Base-by-base conservation (phyloP, 768 basidiomycete species). In the Termitomyces sp. region DNA sequence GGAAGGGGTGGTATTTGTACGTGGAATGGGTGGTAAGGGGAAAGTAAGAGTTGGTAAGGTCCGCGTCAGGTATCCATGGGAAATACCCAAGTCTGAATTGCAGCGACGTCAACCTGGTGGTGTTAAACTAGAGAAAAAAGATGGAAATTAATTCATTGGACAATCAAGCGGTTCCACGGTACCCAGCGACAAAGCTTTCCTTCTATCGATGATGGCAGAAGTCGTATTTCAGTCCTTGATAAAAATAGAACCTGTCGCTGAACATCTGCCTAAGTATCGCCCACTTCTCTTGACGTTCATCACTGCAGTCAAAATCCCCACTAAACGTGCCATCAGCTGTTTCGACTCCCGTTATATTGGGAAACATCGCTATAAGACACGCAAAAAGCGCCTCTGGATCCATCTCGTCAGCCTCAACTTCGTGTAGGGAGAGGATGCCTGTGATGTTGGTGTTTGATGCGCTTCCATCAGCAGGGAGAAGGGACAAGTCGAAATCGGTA, bases 361-460 rank as follows among this genome's bases (percentile, higher is more conserved):
- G 48, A 33, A 57, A 57, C 47, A 57, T 57, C 27, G 56, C 37
- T 18, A 6, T 39, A 15, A 57, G 36, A n/a, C 56, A 57, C 2
- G 48, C 36, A 24, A 57, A 57, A 31, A 57, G 8, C 11, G 22
- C 30, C 0, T 44, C 9, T 11, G 56, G 48, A 51, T 48, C 37
- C 48, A 57, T 57, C 20, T 24, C 5, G 16, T 47, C 37, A 20
- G 18, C 45, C 24, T 30, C 27, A 13, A 15, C 44, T 45, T 55
- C 16, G 15, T 50, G 57, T 6, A 58, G 16, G 18, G 18, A 58
- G 18, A 58, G 20, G 1, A 11, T 20, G 0, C 49, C 57, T 8
- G 13, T 58, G 18, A 58, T 34, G 1, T 24, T 36, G 20, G 30
- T 31, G 8, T 58, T 58, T 2, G 24, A 51, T 15, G 36, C 37